Percentiles rank a stretch among this genome's conserved stretches.
These are phyloP conservation scores for Bryum argenteum DNA, from an alignment of 225 moss, liverwort and hornwort species.

Conservation along the genomic window DNA sequence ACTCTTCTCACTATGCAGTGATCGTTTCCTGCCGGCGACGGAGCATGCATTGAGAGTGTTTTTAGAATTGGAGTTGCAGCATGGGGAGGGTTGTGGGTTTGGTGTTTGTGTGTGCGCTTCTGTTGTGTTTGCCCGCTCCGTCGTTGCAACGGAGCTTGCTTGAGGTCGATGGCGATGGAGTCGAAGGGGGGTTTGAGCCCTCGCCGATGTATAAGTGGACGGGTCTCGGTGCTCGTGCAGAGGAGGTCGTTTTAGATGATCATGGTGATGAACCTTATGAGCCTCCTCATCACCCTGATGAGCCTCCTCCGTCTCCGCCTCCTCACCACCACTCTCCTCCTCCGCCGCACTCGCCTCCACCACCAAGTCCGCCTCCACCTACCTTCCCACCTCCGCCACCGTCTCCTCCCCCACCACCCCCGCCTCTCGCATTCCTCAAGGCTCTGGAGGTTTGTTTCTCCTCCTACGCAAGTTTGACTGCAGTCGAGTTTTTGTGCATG, in stretches of 20 bases:
- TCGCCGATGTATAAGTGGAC: too few relatives aligned
- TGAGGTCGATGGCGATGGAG: background rate
- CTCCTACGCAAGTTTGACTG: background rate
- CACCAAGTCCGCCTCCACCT: background rate
- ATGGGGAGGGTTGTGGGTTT: constrained; percentile 35
- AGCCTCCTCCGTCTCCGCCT: constrained; percentile 28
- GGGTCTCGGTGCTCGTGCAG: background rate
- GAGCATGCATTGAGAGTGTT: too few relatives aligned
- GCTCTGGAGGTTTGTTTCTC: background rate
- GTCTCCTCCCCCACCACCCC: constrained; percentile 39
- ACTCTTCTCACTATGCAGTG: too few relatives aligned
- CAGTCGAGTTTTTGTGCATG: too few relatives aligned
- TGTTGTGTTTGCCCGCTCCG: constrained; percentile 29
- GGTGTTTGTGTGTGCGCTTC: constrained; percentile 36
- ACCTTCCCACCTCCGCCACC: too few relatives aligned
- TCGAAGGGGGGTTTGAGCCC: background rate
- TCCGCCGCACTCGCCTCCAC: background rate
- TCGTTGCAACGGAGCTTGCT: constrained; percentile 36
- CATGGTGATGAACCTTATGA: constrained; percentile 22
- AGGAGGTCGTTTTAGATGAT: background rate
- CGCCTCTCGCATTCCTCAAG: constrained; percentile 30
- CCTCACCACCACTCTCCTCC: background rate
- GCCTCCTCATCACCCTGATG: constrained; percentile 9
- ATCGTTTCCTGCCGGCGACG: too few relatives aligned
- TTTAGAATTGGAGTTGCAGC: background rate